Evolutionary conservation across 345 rosid genomes (phyloP), one percentile per base, ranked within the genome.

Genomic region (Sonneratia alba): DNA sequence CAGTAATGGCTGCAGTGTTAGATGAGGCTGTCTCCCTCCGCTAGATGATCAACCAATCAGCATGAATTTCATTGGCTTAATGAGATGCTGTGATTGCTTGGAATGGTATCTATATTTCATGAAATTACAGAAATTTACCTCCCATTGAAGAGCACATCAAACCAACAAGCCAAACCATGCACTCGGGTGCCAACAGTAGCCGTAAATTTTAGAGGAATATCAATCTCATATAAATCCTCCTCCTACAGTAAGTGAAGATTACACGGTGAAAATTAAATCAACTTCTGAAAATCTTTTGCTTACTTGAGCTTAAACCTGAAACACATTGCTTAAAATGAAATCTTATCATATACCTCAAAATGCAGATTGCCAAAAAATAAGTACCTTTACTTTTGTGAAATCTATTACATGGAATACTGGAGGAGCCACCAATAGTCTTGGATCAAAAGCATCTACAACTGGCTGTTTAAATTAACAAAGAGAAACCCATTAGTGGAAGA

Each of bases 361-460:
- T 9, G 51, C 51, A 47, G 51, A 4, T 47, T 47, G 51, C 43
- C 43, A 47, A 47, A 13, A 49, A 40, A 14, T 1, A 36, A 38
- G 68, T 83, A 95, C 99, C 99, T 89, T 88, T 79, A 88, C 83
- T 77, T 85, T 80, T 38, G 87, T 82, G 70, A 95, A 95, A 78
- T 92, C 90, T 76, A 95, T 75, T 68, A 73, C 78, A 68, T 95
- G 99, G 71, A 70, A 83, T 65, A 80, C 74, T 4, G 93, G 84
- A 77, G 97, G 81, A 76, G 97, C 89, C 75, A 92, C 99, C 85
- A 95, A 81, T 74, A 95, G 74, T 77, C 99, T 95, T 56, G 98
- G 98, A 85, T 95, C 99, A 82, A 92, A 95, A 57, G 99, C 97
- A 89, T 95, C 99, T 72, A 95, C 98, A 73, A 95, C 99, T 45